phyloP scores from a whole-genome alignment of 2,329 filamentous ascomycete genomes.

The Penicillium sp. region DNA sequence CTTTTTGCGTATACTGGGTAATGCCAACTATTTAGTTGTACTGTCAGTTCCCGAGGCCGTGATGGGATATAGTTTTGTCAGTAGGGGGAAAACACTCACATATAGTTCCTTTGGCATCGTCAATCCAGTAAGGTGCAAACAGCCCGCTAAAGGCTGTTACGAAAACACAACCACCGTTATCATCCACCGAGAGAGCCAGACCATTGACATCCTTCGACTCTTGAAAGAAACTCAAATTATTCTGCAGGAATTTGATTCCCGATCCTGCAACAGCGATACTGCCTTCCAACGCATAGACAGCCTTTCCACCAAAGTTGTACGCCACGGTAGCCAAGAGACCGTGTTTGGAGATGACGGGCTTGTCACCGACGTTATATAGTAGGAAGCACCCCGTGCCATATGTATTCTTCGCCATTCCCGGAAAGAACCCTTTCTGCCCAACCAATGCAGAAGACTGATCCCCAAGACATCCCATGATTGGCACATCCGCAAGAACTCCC shows the following conservation, averaged over 20 bases:
- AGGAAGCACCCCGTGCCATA: slow-evolving; percentile 89
- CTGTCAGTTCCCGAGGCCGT: slow-evolving; percentile 1
- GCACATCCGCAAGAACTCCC: slow-evolving; percentile 62
- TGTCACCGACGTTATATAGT: slow-evolving; percentile 79
- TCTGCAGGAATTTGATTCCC: slow-evolving; percentile 70
- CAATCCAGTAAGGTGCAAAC: slow-evolving; percentile 92
- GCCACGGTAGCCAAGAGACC: slow-evolving; percentile 82
- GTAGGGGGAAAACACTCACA: slow-evolving; percentile 48
- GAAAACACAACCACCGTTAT: slow-evolving; percentile 80
- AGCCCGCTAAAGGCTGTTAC: slow-evolving; percentile 88
- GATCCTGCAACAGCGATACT: slow-evolving; percentile 78
- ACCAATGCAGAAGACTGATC: slow-evolving; percentile 84
- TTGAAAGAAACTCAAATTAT: slow-evolving; percentile 60
- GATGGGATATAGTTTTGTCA: neutral
- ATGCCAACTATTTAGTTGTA: slow-evolving; percentile 60
- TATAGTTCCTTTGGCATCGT: slow-evolving; percentile 82
- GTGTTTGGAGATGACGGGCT: slow-evolving; percentile 78
- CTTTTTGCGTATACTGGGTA: slow-evolving; percentile 76
- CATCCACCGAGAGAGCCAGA: slow-evolving; percentile 59
- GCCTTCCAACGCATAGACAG: slow-evolving; percentile 76
- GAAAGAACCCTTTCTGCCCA: slow-evolving; percentile 76
- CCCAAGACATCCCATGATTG: slow-evolving; percentile 74
- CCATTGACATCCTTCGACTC: slow-evolving; percentile 61
- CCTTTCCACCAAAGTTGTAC: slow-evolving; percentile 73
- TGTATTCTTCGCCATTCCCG: slow-evolving; percentile 82